Evolutionary conservation across 2,329 filamentous ascomycete genomes (phyloP), one percentile per base, ranked within the genome.

Genomic region (Fusarium odoratissimum): DNA sequence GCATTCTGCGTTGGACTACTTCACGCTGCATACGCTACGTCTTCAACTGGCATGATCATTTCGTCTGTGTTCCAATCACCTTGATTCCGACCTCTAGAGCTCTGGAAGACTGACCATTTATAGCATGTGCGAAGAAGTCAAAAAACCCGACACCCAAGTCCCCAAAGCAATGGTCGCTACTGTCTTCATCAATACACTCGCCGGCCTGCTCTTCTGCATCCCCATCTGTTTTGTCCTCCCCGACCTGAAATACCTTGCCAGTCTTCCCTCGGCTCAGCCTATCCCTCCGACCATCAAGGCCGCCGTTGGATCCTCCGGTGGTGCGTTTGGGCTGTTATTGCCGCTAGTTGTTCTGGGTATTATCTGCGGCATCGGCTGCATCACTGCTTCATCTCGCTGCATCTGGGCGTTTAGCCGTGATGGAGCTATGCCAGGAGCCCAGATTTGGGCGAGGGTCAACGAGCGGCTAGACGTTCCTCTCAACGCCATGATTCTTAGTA

Each of bases 41-140:
- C 91, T 8, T 92, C 91, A 21, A 93, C 91, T 0, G 92, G 92
- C 82, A 94, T 94, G 92, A 91, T 94, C 66, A 91, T 94, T 79
- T 92, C 90, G 90, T 91, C 21, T 9, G 8, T 40, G 23, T 23
- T 13, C 6, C 35, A 42, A 31, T n/a, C 5, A n/a, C 5, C 9
- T 6, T 10, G 10, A 16, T 17, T 19, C 60, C 67, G 30, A 31
- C 30, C 30, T 31, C 30, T 31, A 31, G 30, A 31, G 6, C 30
- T 31, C 30, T 31, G 30, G 51, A 49, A 52, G 35, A 14, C n/a
- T n/a, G 23, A 21, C 28, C 30, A 31, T 31, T 31, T 31, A 11
- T 37, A 91, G 89, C 70, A 93, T 93, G 91, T 93, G 91, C 76
- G 92, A 94, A 81, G 92, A 93, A 80, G 91, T 93, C 17, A 85